Evolutionary conservation across 2,329 filamentous ascomycete species (phyloP).

Genomic region (Fusarium paranaense): DNA sequence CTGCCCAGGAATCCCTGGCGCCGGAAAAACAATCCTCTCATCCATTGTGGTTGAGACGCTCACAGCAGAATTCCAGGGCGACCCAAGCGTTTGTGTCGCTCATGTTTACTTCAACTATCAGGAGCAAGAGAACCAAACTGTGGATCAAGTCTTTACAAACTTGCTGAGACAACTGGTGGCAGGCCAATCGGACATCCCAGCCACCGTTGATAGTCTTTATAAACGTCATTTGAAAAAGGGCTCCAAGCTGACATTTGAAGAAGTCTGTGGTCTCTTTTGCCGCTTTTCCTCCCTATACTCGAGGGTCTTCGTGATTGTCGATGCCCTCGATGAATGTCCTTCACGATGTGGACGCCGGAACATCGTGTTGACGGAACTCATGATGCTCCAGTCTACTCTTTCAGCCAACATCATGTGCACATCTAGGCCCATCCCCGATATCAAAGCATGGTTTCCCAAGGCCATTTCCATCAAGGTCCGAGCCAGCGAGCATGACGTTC

Average conservation of each 20-base stretch:
- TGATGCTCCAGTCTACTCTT: accelerated
- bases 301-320: conserved; percentile 28
- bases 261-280: neutral
- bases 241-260: neutral
- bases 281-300: neutral
- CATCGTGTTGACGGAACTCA: accelerated
- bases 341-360: neutral
- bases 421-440: conserved; percentile 32
- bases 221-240: neutral
- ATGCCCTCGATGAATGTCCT: conserved; percentile 44
- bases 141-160: conserved; percentile 39
- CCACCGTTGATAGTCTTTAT: neutral
- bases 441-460: conserved; percentile 4
- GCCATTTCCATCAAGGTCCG: conserved; percentile 16
- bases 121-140: conserved; percentile 40
- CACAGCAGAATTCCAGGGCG: conserved; percentile 12
- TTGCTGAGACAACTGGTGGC: conserved; percentile 50
- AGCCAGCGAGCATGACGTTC: conserved; percentile 27
- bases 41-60: conserved; percentile 31
- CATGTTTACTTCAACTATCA: conserved; percentile 51
- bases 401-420: conserved; percentile 37
- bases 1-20: conserved; percentile 48
- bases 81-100: conserved; percentile 34
- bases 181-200: neutral
- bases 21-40: conserved; percentile 51